phyloP scores from a whole-genome alignment of 169 alveolate genomes.

The Plasmodium ovale region DNA sequence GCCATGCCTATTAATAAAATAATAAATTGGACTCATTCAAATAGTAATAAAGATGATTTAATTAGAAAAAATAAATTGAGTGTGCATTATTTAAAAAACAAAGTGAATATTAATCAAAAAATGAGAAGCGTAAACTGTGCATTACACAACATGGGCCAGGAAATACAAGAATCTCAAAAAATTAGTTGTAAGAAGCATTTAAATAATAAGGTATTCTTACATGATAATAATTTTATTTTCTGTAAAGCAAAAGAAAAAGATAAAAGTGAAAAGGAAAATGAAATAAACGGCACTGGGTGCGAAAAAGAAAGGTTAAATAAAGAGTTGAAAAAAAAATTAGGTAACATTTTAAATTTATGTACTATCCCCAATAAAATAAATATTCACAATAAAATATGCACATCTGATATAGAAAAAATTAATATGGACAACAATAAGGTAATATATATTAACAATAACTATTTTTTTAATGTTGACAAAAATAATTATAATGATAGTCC shows the following conservation, averaged over 20 bases:
- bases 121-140: neutral
- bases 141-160: neutral
- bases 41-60: slow-evolving; percentile 12
- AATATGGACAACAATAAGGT: slow-evolving; percentile 36
- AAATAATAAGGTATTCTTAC: neutral
- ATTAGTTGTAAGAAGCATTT: neutral
- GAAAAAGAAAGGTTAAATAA: slow-evolving; percentile 6
- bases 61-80: slow-evolving; percentile 18
- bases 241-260: slow-evolving; percentile 1
- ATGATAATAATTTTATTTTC: neutral
- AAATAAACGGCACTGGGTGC: neutral
- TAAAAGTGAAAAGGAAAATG: slow-evolving; percentile 15
- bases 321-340: slow-evolving; percentile 45
- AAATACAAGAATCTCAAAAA: slow-evolving; percentile 16
- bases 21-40: neutral
- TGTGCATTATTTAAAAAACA: slow-evolving; percentile 16
- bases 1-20: slow-evolving; percentile 2
- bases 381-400: slow-evolving; percentile 60
- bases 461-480: slow-evolving; percentile 59
- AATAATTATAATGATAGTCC: slow-evolving; percentile 27
- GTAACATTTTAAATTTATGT: slow-evolving; percentile 36
- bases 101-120: slow-evolving; percentile 1
- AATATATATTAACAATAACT: slow-evolving; percentile 53
- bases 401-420: slow-evolving; percentile 60
- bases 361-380: slow-evolving; percentile 56